A percentile compares a stretch with the other conserved stretches of the same genome.
phyloP scores from a whole-genome alignment of 495 filamentous ascomycete genomes.

The Aspergillus conjunctus region DNA sequence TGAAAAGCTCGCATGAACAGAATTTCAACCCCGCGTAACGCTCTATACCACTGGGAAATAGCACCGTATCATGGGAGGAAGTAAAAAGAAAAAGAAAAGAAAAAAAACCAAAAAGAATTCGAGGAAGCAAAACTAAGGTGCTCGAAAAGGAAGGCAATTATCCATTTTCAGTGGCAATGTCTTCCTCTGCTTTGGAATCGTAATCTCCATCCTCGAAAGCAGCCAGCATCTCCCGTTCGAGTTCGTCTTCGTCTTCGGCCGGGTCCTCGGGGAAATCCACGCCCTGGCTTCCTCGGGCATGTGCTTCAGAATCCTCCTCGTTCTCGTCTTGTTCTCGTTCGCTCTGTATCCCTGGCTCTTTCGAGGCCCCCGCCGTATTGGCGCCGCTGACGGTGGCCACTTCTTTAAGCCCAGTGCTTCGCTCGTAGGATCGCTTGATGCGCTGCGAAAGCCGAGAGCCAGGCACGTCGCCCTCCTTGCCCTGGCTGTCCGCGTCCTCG shows the following conservation, averaged over 20 bases:
- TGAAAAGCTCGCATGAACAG: not conserved
- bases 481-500: constrained; percentile 33
- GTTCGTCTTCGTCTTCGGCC: constrained; percentile 58
- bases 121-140: not conserved
- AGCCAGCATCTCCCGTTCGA: constrained; percentile 68
- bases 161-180: constrained; percentile 19
- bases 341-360: constrained; percentile 49
- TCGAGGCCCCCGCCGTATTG: constrained; percentile 28
- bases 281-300: constrained; percentile 14
- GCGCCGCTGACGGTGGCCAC: constrained; percentile 44
- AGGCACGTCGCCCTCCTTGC: constrained; percentile 36
- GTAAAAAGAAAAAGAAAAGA: not conserved
- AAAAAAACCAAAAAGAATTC: not conserved
- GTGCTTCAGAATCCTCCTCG: constrained; percentile 37
- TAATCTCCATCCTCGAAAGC: constrained; percentile 59
- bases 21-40: not conserved
- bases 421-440: constrained; percentile 54
- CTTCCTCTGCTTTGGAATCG: constrained; percentile 37
- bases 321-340: constrained; percentile 56
- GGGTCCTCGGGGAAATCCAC: constrained; percentile 33
- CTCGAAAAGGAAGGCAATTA: not conserved
- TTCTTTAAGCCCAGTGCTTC: constrained; percentile 48
- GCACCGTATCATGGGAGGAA: not conserved
- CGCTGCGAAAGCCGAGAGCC: constrained; percentile 49
- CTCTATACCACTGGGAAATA: no score